Evolutionary conservation across 2,329 filamentous ascomycete genomes (phyloP).

Genomic region (Aspergillus pseudoterreus): DNA sequence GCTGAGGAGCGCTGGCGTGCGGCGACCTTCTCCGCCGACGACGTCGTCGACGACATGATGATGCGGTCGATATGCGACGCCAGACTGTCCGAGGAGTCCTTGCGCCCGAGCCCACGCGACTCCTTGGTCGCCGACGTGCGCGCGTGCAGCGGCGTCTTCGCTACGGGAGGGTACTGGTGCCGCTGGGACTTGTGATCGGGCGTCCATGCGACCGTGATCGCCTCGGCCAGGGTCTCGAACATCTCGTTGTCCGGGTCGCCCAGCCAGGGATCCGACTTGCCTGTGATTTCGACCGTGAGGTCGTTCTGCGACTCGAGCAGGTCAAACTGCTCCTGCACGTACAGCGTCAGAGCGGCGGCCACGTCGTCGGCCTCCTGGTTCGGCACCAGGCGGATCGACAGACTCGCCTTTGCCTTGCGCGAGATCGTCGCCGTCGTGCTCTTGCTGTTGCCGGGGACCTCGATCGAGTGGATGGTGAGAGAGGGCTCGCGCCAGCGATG

Average conservation of each 20-base stretch:
- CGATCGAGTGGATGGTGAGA: slow-evolving; percentile 87
- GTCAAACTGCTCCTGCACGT: slow-evolving; percentile 68
- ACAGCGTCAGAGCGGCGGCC: slow-evolving; percentile 62
- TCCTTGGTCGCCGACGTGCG: slow-evolving; percentile 12
- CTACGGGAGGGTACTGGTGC: slow-evolving; percentile 31
- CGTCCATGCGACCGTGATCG: slow-evolving; percentile 81
- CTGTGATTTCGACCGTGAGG: slow-evolving; percentile 79
- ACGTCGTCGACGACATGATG: slow-evolving; percentile 36
- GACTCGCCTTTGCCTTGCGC: slow-evolving; percentile 77
- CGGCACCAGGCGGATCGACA: slow-evolving; percentile 88
- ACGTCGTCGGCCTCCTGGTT: slow-evolving; percentile 85
- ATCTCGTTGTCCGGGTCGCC: slow-evolving; percentile 88
- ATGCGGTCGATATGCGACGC: slow-evolving; percentile 38
- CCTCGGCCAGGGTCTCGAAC: slow-evolving; percentile 81
- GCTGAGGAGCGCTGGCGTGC: slow-evolving; percentile 24
- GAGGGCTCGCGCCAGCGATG: slow-evolving; percentile 94
- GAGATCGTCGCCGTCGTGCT: slow-evolving; percentile 85
- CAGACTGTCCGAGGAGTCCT: slow-evolving; percentile 37
- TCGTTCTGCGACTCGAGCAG: slow-evolving; percentile 75
- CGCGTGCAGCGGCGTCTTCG: slow-evolving; percentile 13
- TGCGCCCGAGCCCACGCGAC: slow-evolving; percentile 24
- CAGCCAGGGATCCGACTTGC: slow-evolving; percentile 93
- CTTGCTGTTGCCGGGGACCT: slow-evolving; percentile 72
- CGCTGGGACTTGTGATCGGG: slow-evolving; percentile 28
- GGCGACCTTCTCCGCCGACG: slow-evolving; percentile 26